Base-by-base conservation (phyloP, 768 basidiomycete genomes). In the Serendipita sp. region DNA sequence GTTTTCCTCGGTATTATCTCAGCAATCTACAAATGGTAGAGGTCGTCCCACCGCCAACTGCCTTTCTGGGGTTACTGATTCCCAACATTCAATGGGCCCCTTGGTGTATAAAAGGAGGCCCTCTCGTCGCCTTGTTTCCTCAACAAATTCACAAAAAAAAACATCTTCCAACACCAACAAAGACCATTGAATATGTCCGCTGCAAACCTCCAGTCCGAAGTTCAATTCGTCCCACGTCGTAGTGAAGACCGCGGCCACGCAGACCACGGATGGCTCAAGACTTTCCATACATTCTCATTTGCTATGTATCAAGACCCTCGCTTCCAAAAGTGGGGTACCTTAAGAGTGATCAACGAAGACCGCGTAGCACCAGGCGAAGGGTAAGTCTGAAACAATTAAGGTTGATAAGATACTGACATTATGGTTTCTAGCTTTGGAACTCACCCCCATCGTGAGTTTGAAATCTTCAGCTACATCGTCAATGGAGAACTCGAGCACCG, bases 321-420 rank as follows among this genome's bases (percentile, higher is more conserved):
- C 1, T 83, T 84, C 67, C 76, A 82, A 48, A 74, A 76, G 1
- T 95, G 83, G 67, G 89, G 93, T 1, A 69, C 82, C 15, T 80
- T 97, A 1, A 82, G 93, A 5, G 89, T 97, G 37, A 85, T 97
- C 73, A 96, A 96, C 75, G 93, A 96, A 73, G 91, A 92, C 69
- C 84, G 89, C 23, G 88, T 94, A 44, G 79, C 78, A 2, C 75
- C 86, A 3, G 52, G 52, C 11, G 52, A 53, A 53, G 52, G 52
- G 52, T 53, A 27, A 53, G 23, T 23, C 23, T 23, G 44, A 45
- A 13, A 45, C 18, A 1, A 13, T 13, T 18, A 45, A 45, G 15
- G 15, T 45, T 2, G 44, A 18, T 45, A 13, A 23, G 18, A 45
- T 45, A 18, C 44, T 45, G 44, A 45, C 44, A 13, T 13, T 45